Conservation (phyloP, 2,329 filamentous ascomycete species). For the Fusarium bulbicola region DNA sequence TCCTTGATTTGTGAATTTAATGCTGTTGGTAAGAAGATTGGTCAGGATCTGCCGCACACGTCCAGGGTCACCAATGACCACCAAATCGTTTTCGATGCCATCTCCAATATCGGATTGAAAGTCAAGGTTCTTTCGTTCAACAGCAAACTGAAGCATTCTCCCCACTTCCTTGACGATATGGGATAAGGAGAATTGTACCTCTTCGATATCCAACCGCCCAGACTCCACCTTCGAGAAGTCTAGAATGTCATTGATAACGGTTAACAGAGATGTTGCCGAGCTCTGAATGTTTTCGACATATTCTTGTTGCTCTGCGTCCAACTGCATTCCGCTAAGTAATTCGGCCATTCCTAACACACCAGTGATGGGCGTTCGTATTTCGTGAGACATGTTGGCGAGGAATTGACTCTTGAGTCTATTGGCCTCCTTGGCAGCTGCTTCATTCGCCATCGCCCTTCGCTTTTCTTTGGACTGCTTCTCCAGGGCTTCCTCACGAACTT, state of each 20-base stretch:
- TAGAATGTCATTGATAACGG: conserved; percentile 90
- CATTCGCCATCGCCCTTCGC: conserved; percentile 74
- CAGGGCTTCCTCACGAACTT: conserved; percentile 57
- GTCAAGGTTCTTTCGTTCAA: conserved; percentile 79
- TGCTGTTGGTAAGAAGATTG: conserved; percentile 79
- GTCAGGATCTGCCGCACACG: conserved; percentile 85
- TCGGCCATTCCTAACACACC: conserved; percentile 85
- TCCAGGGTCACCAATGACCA: conserved; percentile 87
- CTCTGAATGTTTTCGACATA: conserved; percentile 81
- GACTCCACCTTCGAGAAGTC: conserved; percentile 90
- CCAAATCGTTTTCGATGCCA: conserved; percentile 72
- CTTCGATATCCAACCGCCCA: conserved; percentile 79
- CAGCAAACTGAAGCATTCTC: conserved; percentile 88
- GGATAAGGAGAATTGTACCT: conserved; percentile 80
- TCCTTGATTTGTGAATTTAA: conserved; percentile 78
- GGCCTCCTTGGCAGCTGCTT: conserved; percentile 81
- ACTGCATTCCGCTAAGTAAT: conserved; percentile 72
- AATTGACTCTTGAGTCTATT: conserved; percentile 84
- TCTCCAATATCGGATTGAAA: conserved; percentile 73
- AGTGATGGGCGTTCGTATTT: conserved; percentile 80
- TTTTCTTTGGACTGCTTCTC: conserved; percentile 74
- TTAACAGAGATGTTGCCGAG: conserved; percentile 82
- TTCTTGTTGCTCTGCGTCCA: conserved; percentile 76
- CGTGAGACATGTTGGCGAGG: conserved; percentile 83
- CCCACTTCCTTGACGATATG: conserved; percentile 81